Evolutionary conservation across 805 yeast species (phyloP), one percentile per base, ranked within the genome.

Genomic region (Scheffersomyces lignosus): DNA sequence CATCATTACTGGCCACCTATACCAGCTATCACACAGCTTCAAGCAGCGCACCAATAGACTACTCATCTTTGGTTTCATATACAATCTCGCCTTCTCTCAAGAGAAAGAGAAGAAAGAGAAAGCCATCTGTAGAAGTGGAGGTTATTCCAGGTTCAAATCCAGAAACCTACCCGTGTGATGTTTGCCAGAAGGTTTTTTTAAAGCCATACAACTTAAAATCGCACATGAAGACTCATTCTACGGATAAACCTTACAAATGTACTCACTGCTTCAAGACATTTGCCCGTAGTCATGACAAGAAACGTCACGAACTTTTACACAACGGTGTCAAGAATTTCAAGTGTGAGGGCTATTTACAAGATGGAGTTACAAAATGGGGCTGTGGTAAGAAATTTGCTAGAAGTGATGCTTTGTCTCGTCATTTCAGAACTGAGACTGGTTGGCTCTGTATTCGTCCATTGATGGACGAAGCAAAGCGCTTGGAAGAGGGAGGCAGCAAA

Each of bases 221-320:
- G 5, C 80, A 74, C 48, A 70, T 68, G 68, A 70, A 66, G 41
- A 70, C 75, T 7, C 64, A 85, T 56, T 80, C 87, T 4, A 71
- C 75, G 32, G 90, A 81, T 33, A 77, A 82, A 38, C 93, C 93
- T 4, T 83, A 67, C 61, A 71, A 73, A 31, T 85, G 93, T 54
- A 59, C 73, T 14, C 67, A 70, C 37, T 85, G 93, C 56, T 66
- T 74, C 14, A 79, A 81, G 54, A 75, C 80, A 7, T 85, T 85
- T 69, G 89, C 91, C 3, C 68, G 93, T 15, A 79, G 81, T 37
- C 91, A 85, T 52, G 93, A 85, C 56, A 71, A 83, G 37, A 81
- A 81, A 48, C 73, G 93, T 33, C 93, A 85, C 56, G 90, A 85
- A 53, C 68, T 76, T 14, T 63, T 85, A n/a, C 93, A 85, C 51